Evolutionary conservation across 345 rosid genomes (phyloP).

Genomic region (Cardiospermum halicacabum): DNA sequence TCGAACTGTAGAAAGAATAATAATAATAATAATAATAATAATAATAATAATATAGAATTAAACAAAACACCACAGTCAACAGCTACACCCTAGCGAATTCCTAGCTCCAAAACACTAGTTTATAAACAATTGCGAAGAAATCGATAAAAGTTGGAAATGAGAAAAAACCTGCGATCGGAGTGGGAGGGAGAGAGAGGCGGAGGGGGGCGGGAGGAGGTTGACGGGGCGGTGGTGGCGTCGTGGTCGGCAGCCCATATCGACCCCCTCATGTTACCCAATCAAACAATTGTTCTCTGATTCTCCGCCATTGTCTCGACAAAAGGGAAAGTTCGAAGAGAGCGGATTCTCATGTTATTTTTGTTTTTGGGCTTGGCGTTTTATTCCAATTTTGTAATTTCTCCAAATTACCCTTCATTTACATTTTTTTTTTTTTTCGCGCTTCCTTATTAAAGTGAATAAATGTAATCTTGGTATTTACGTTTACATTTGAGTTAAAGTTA

Average conservation of each 20-base stretch:
- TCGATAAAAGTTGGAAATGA: neutral
- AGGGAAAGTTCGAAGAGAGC: neutral
- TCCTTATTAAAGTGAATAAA: no score
- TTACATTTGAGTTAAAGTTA: no score
- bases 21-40: neutral
- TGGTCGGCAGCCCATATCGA: constrained; percentile 19
- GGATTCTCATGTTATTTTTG: neutral
- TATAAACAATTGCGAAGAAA: neutral
- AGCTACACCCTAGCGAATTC: neutral
- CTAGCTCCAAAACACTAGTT: neutral
- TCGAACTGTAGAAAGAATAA: neutral
- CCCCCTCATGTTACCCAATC: neutral
- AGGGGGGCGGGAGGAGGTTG: constrained; percentile 13
- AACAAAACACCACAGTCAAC: neutral
- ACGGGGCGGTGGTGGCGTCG: constrained; percentile 20
- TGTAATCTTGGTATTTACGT: no score
- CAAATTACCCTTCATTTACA: neutral
- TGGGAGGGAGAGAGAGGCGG: neutral
- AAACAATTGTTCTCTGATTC: neutral
- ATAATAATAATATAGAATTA: no score
- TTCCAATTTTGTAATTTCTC: neutral
- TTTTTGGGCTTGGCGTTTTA: neutral
- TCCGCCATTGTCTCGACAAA: constrained; percentile 3
- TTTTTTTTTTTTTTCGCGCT: no score
- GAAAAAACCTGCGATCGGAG: constrained; percentile 12